Evolutionary conservation across 164 flowering plant species (phyloP).

Genomic region (Kingdonia uniflora): DNA sequence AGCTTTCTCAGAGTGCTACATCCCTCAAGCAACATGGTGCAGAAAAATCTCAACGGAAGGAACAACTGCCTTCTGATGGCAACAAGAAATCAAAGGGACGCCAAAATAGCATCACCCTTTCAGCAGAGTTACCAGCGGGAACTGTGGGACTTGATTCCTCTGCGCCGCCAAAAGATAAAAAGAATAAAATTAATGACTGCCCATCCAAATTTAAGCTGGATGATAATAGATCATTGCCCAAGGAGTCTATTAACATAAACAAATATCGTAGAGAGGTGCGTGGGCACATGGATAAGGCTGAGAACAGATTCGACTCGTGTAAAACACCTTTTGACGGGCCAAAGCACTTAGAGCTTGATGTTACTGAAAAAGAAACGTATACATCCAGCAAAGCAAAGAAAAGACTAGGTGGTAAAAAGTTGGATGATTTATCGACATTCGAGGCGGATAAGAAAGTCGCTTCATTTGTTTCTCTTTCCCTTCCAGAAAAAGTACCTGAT

Average conservation of each 20-base stretch:
- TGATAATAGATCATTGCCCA: slow-evolving; percentile 11
- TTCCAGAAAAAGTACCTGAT: slow-evolving; percentile 14
- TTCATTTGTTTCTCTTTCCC: slow-evolving; percentile 14
- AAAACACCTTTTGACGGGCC: slow-evolving; percentile 15
- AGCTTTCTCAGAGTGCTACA: slow-evolving; percentile 11
- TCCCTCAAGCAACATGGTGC: slow-evolving; percentile 11
- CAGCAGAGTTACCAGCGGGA: slow-evolving; percentile 19
- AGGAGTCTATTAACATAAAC: slow-evolving; percentile 25
- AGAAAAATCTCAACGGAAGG: slow-evolving; percentile 11
- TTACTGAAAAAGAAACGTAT: slow-evolving; percentile 21
- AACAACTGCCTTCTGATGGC: slow-evolving; percentile 13
- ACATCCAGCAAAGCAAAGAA: slow-evolving; percentile 23
- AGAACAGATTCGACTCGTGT: slow-evolving; percentile 6
- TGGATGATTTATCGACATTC: slow-evolving; percentile 17
- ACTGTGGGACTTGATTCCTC: slow-evolving; percentile 16
- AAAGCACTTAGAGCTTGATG: slow-evolving; percentile 25
- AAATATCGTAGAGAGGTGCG: slow-evolving; percentile 20
- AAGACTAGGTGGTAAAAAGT: slow-evolving; percentile 22
- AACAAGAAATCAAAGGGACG: slow-evolving; percentile 32
- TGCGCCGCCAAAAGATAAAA: slow-evolving; percentile 16
- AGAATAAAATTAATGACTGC: slow-evolving; percentile 12
- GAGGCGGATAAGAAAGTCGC: slow-evolving; percentile 18
- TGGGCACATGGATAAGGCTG: slow-evolving; percentile 3
- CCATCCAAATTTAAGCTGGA: slow-evolving; percentile 19
- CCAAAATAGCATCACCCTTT: slow-evolving; percentile 13